Evolutionary conservation across 2,329 filamentous ascomycete genomes (phyloP).

Genomic region (Aspergillus arachidicola): DNA sequence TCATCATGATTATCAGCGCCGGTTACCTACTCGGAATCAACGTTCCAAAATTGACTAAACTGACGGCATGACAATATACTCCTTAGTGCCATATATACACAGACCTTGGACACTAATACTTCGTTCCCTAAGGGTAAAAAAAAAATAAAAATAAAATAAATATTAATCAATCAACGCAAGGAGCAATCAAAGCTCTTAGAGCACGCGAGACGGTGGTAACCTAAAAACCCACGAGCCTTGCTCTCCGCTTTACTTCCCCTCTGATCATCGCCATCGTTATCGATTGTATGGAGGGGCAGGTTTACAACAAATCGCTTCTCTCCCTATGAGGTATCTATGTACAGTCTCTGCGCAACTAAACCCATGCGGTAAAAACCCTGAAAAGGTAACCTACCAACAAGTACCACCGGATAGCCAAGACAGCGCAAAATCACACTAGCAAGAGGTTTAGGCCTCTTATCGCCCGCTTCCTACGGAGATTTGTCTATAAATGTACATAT

Average conservation of each 20-base stretch:
- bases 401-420: neutral
- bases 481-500: neutral
- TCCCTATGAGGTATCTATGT: neutral
- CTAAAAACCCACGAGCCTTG: constrained; percentile 11
- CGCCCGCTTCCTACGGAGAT: neutral
- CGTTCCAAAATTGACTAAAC: constrained; percentile 11
- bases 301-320: neutral
- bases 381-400: neutral
- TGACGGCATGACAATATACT: constrained; percentile 8
- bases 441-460: neutral
- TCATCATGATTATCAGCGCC: constrained; percentile 27
- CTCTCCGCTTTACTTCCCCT: constrained; percentile 5
- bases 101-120: neutral
- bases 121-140: neutral
- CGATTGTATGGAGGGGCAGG: constrained; percentile 7
- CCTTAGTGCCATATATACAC: neutral
- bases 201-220: constrained; percentile 21
- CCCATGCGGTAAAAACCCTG: neutral
- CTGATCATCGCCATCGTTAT: constrained; percentile 10
- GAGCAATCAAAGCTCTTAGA: constrained; percentile 14
- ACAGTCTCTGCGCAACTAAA: neutral
- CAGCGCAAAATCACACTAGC: neutral
- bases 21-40: constrained; percentile 15
- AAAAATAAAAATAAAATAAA: neutral
- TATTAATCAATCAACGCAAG: constrained; percentile 1